Conservation (phyloP, 768 basidiomycete species). For the Xerocomus spinulosus region DNA sequence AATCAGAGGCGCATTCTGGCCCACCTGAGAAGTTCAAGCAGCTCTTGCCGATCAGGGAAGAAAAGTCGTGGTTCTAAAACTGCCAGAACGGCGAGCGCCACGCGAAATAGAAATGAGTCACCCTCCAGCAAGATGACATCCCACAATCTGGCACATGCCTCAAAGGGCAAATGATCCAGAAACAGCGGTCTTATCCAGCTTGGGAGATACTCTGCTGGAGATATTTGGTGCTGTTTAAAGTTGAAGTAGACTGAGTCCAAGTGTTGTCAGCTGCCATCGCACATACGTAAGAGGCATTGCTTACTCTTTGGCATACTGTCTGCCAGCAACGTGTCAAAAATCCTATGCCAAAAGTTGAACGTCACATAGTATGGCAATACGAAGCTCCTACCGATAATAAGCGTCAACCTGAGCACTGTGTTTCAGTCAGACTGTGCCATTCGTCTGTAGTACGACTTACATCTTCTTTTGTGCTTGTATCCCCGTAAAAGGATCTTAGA, state of each 20-base stretch:
- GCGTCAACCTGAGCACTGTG: constrained; percentile 65
- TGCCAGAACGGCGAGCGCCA: constrained; percentile 75
- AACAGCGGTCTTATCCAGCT: constrained; percentile 83
- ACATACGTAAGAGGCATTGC: constrained; percentile 14
- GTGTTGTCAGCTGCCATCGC: neutral
- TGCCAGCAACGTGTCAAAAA: constrained; percentile 88
- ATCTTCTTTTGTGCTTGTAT: constrained; percentile 64
- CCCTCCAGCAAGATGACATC: constrained; percentile 86
- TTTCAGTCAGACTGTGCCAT: constrained; percentile 27
- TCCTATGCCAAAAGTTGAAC: constrained; percentile 42
- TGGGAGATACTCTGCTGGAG: constrained; percentile 76
- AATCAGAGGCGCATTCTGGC: constrained; percentile 16
- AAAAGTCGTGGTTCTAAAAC: constrained; percentile 83
- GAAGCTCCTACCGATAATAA: constrained; percentile 67
- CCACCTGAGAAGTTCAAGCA: constrained; percentile 74
- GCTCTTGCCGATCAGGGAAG: constrained; percentile 77
- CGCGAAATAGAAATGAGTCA: constrained; percentile 85
- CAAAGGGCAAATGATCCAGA: constrained; percentile 83
- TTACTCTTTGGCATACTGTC: constrained; percentile 92
- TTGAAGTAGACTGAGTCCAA: constrained; percentile 74
- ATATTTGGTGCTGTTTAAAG: constrained; percentile 90
- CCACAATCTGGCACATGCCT: constrained; percentile 86
- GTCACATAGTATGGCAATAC: neutral
- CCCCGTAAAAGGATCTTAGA: constrained; percentile 80
- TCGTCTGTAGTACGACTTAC: constrained; percentile 43